These are phyloP conservation scores for Micractinium sp. DNA, from an alignment of 139 green algal species.

Conservation along the genomic window DNA sequence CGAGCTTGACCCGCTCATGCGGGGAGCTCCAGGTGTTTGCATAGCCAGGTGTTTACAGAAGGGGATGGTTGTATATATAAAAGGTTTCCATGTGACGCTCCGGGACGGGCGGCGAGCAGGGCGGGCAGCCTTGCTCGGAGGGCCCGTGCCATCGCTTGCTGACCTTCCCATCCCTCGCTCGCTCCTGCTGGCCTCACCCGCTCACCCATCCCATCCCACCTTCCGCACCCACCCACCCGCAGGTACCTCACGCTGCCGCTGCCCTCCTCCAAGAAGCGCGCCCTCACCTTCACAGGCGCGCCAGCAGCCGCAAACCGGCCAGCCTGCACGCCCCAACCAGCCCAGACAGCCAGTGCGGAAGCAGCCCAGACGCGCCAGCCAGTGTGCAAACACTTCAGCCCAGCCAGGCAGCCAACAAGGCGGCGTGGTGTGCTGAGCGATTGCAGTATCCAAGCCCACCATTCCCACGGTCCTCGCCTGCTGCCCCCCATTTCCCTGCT, in stretches of 20 bases:
- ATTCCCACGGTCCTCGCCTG: background rate
- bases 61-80: too few relatives aligned
- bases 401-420: too few relatives aligned
- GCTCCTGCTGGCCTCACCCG: background rate
- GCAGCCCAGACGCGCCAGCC: background rate
- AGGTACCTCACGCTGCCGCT: constrained; percentile 92
- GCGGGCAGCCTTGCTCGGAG: too few relatives aligned
- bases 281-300: constrained; percentile 56
- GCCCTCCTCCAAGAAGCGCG: constrained; percentile 59
- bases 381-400: background rate
- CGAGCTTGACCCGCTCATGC: too few relatives aligned
- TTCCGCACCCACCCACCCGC: too few relatives aligned
- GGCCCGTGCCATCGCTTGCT: too few relatives aligned
- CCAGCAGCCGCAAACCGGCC: background rate
- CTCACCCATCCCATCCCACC: background rate
- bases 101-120: too few relatives aligned
- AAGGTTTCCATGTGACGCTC: too few relatives aligned
- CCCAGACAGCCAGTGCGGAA: background rate
- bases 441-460: background rate
- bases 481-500: background rate
- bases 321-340: background rate
- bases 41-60: too few relatives aligned
- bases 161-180: too few relatives aligned
- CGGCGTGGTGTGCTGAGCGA: too few relatives aligned
- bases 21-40: too few relatives aligned